These are phyloP conservation scores for Whalleya microplaca DNA, from an alignment of 2,329 filamentous ascomycete species.

Conservation along the genomic window DNA sequence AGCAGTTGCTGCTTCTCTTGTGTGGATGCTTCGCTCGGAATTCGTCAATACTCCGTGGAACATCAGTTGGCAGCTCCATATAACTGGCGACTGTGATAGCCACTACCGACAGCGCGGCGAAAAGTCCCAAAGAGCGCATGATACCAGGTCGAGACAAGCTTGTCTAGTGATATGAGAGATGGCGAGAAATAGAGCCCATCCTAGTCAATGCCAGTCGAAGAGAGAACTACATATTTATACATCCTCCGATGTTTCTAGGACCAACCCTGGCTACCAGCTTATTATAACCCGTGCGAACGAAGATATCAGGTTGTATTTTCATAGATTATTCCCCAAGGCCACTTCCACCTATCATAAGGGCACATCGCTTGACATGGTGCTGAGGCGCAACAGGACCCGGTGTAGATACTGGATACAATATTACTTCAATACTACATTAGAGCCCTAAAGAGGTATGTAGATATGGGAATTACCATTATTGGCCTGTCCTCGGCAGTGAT, in stretches of 20 bases:
- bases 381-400: constrained; percentile 14
- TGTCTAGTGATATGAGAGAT: too few relatives aligned
- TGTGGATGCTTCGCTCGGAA: constrained; percentile 46
- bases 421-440: too few relatives aligned
- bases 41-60: constrained; percentile 42
- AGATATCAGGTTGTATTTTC: neutral
- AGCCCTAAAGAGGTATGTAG: constrained; percentile 3
- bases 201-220: neutral
- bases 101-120: constrained; percentile 28
- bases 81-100: constrained; percentile 28
- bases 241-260: neutral
- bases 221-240: constrained; percentile 21
- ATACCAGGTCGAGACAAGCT: too few relatives aligned
- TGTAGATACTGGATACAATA: neutral
- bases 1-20: constrained; percentile 21
- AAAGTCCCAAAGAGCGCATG: constrained; percentile 14
- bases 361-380: constrained; percentile 30
- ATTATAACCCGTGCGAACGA: constrained; percentile 2
- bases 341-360: neutral
- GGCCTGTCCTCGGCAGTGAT: neutral
- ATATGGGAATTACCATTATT: neutral
- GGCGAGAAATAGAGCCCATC: neutral
- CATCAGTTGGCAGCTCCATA: constrained; percentile 35
- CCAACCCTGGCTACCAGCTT: neutral
- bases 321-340: too few relatives aligned